Evolutionary conservation across 2,329 filamentous ascomycete species (phyloP), one percentile per base, ranked within the genome.

Genomic region (Fusarium dimerum): DNA sequence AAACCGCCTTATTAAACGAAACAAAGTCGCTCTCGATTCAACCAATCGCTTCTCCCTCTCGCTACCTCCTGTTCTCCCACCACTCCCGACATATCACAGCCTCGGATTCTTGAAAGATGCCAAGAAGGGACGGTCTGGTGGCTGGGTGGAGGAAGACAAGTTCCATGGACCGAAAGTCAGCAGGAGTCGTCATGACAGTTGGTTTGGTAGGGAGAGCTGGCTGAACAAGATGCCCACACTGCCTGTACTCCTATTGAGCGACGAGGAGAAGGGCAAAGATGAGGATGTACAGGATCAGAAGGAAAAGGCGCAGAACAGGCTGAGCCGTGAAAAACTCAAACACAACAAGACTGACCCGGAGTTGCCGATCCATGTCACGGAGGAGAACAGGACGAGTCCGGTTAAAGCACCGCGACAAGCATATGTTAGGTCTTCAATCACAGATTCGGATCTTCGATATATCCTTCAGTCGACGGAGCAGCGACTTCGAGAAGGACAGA

Each of bases 381-480:
- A 61, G 47, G 38, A 50, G n/a, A 40, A 30, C 46, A 52, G 47
- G 30, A 58, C 12, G 30, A 55, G 40, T n/a, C 54, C 43, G 17
- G 47, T 63, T 11, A 43, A 55, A 26, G 39, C 43, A 16, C 57
- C 59, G 2, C 57, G 55, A 6, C 57, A 55, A 43, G 54, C 59
- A 6, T 61, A 59, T 30, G 45, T 66, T 11, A 55, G 62, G 30
- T 56, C 58, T 2, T 66, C 63, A 3, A 59, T 56, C 17, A 68
- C 78, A 0, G 80, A 83, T 56, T 72, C 75, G 11, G 79, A 79
- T 1, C 64, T 84, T 26, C 71, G 75, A 1, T 71, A 78, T 53
- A 84, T 84, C 29, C 68, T 84, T 32, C 73, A 72, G 41, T 78
- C 73, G 34, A 84, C 81, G 1, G 81, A 83, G 26, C 70, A 77